Evolutionary conservation across 805 yeast genomes (phyloP).

Genomic region (Metschnikowia gelsemii): DNA sequence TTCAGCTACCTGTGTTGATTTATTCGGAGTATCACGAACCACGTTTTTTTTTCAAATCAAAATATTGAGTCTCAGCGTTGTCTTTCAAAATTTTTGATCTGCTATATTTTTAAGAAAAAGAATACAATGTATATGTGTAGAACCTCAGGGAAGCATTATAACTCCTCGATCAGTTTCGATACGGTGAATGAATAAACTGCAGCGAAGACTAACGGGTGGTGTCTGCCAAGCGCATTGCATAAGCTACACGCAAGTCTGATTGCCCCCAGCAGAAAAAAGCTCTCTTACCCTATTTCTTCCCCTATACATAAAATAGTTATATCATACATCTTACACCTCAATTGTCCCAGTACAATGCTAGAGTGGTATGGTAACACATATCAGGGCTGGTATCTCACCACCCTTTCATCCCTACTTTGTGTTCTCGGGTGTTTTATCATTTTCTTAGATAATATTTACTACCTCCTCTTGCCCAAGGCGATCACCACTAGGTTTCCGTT

Average conservation of each 20-base stretch:
- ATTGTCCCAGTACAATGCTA: background rate
- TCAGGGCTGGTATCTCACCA: slow-evolving; percentile 67
- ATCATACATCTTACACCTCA: background rate
- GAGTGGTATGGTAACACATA: slow-evolving; percentile 13
- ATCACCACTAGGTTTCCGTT: slow-evolving; percentile 45
- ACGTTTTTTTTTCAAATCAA: too few species aligned
- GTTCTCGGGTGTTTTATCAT: slow-evolving; percentile 69
- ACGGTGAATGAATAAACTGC: too few species aligned
- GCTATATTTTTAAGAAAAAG: too few species aligned
- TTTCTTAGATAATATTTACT: slow-evolving; percentile 56
- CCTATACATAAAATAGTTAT: background rate
- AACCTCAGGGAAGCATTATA: too few species aligned
- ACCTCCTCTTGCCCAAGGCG: slow-evolving; percentile 38
- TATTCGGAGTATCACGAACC: background rate
- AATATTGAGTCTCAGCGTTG: too few species aligned
- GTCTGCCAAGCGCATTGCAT: background rate
- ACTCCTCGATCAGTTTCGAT: too few species aligned
- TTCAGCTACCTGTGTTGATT: too few species aligned
- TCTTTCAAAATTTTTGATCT: too few species aligned
- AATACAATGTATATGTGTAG: too few species aligned
- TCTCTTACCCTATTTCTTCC: background rate
- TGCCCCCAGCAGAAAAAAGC: background rate
- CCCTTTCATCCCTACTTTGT: slow-evolving; percentile 68
- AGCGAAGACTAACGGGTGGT: background rate
- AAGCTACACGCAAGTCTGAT: background rate